Conservation (phyloP, 805 yeast genomes). For the Saccharomycopsis fermentans region DNA sequence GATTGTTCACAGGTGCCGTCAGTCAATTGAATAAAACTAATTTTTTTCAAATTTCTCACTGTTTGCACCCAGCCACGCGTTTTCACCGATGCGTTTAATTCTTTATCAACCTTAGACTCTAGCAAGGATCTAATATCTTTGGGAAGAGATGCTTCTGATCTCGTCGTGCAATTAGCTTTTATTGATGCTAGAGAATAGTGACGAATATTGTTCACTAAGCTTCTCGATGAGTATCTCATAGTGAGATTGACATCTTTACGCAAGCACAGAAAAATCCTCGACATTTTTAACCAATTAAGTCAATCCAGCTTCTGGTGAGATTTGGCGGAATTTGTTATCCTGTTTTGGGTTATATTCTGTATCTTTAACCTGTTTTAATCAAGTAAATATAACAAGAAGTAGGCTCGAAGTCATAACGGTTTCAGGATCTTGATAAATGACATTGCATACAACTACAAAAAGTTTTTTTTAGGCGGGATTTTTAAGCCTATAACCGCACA, state of each 20-base stretch:
- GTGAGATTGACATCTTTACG: background rate
- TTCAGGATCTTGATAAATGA: no score
- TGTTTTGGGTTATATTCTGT: no score
- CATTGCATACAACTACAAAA: no score
- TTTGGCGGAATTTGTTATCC: no score
- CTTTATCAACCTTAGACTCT: background rate
- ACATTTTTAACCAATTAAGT: background rate
- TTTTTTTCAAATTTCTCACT: slow-evolving; percentile 60
- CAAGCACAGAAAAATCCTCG: background rate
- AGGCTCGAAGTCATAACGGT: no score
- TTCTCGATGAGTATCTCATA: background rate
- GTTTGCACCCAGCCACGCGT: slow-evolving; percentile 65
- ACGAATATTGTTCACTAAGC: background rate
- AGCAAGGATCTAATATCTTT: slow-evolving; percentile 4
- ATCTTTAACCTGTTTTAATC: no score
- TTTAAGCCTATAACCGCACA: no score
- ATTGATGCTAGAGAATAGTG: background rate
- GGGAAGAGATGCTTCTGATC: slow-evolving; percentile 3
- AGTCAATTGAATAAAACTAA: slow-evolving; percentile 67
- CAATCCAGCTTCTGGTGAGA: no score
- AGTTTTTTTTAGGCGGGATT: no score
- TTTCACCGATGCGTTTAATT: background rate
- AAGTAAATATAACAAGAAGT: no score
- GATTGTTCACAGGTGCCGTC: slow-evolving; percentile 62
- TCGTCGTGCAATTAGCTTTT: slow-evolving; percentile 1